A percentile compares a stretch with the other conserved stretches of the same genome.
Conservation (phyloP, 2,329 filamentous ascomycete genomes). For the Neopestalotiopsis clavispora region DNA sequence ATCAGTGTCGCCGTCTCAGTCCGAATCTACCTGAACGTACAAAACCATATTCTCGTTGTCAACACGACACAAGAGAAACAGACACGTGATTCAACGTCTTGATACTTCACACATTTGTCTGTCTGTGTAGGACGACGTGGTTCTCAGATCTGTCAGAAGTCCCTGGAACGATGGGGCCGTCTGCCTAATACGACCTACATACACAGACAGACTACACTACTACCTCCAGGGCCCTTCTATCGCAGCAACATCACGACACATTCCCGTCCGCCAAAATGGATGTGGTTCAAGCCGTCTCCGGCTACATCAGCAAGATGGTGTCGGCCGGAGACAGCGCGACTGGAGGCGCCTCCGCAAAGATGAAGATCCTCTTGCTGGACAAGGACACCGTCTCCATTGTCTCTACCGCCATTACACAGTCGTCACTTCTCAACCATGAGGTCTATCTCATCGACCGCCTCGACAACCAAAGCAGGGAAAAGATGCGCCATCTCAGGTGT, state of each 20-base stretch:
- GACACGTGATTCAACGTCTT: neutral
- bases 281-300: slow-evolving; percentile 87
- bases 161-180: neutral
- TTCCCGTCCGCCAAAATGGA: slow-evolving; percentile 69
- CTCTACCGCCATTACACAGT: slow-evolving; percentile 95
- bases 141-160: neutral
- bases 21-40: neutral
- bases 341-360: slow-evolving; percentile 78
- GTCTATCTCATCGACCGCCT: slow-evolving; percentile 97
- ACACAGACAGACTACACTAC: neutral
- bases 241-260: neutral
- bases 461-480: slow-evolving; percentile 88
- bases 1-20: neutral
- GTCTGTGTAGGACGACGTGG: neutral
- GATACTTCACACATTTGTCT: neutral
- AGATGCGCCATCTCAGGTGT: slow-evolving; percentile 96
- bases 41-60: neutral
- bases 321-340: slow-evolving; percentile 75
- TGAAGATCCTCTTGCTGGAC: slow-evolving; percentile 97
- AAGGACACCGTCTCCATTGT: slow-evolving; percentile 92
- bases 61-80: neutral
- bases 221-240: neutral
- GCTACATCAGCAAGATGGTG: slow-evolving; percentile 97
- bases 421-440: slow-evolving; percentile 91
- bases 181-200: neutral